Base-by-base conservation (phyloP, 345 rosid genomes). In the Bretschneidera sinensis region DNA sequence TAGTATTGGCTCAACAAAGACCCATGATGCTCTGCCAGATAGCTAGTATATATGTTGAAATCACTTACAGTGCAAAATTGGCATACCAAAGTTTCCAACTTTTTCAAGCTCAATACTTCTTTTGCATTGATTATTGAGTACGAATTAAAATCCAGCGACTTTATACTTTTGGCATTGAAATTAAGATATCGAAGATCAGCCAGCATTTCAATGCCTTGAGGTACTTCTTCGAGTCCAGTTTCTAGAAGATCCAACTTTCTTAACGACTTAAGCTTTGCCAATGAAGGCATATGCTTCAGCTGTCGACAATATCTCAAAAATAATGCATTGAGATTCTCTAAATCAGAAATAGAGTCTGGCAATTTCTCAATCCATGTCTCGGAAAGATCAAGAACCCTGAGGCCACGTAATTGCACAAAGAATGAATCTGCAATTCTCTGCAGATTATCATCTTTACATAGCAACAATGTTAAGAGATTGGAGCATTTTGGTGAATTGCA, bases 341-440 rank as follows among this genome's bases (percentile, higher is more conserved):
- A 51, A 1, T 18, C 17, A 9, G 65, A 21, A 16, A 65, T 20
- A 11, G 68, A 64, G 34, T 43, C 19, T 6, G 71, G 74, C 53
- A 69, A 51, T 35, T 0, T 6, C 2, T 5, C 6, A 17, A 57
- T 28, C 0, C 0, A 0, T 0, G 21, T 18, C 0, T 1, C 14
- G 18, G 70, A 75, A 28, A 75, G 69, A 56, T 75, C 67, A 47
- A 75, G 70, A 57, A 71, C 28, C 60, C 23, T 51, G 25, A 70
- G 43, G 1, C 8, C 33, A 2, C 8, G 33, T 28, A 28, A 28
- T 2, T 28, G 33, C 33, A 28, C 3, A 28, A 70, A 55, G 54
- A 66, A 28, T 28, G 33, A 28, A 28, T 28, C 33, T 2, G 33
- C 33, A 65, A 20, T 24, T 25, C 13, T 57, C 69, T 13, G 52